Percentiles rank a stretch among this genome's conserved stretches.
These are phyloP conservation scores for Plectosphaerella plurivora DNA, from an alignment of 2,329 filamentous ascomycete genomes.

Conservation along the genomic window DNA sequence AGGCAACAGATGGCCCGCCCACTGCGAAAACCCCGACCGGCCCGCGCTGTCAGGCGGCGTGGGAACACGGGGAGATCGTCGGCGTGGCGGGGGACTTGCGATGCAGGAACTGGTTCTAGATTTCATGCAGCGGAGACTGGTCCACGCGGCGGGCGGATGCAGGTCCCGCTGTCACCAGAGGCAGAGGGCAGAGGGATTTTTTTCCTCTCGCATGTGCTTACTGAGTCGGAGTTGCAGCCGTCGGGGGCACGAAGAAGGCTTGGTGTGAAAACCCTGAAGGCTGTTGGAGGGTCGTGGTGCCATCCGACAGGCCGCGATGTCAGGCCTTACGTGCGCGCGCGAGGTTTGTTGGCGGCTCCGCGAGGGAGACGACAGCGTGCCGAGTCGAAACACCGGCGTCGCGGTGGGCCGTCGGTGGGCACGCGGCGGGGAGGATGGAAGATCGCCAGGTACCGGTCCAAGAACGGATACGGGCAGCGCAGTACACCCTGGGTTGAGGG, in stretches of 20 bases:
- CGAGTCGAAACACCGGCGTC: neutral
- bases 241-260: neutral
- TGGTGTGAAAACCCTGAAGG: neutral
- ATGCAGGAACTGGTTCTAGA: neutral
- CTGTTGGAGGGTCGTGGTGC: neutral
- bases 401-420: neutral
- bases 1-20: neutral
- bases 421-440: neutral
- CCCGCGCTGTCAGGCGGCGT: neutral
- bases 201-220: neutral
- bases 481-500: too few species aligned
- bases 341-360: neutral
- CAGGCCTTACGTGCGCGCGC: neutral
- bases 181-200: too few species aligned
- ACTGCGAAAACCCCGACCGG: neutral
- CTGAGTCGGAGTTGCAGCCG: too few species aligned
- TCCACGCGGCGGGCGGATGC: neutral
- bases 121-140: neutral
- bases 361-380: neutral
- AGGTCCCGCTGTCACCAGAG: neutral
- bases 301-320: neutral
- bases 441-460: too few species aligned
- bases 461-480: too few species aligned
- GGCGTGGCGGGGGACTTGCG: neutral
- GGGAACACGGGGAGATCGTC: neutral